phyloP scores from a whole-genome alignment of 192 early-diverging fungal genomes.

The Linnemannia elongata region DNA sequence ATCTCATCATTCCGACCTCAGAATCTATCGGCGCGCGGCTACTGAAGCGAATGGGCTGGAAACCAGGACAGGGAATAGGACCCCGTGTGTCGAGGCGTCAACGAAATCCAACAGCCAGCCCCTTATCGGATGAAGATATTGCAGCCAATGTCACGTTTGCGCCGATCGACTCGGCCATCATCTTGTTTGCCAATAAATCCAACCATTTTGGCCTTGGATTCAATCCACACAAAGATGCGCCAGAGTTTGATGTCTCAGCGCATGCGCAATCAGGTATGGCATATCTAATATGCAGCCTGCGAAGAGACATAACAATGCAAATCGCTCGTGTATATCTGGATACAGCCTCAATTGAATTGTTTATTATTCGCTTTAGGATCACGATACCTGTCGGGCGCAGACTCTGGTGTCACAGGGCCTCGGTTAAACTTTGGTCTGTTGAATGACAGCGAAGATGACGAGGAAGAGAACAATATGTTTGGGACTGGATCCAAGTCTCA shows the following conservation, averaged over 20 bases:
- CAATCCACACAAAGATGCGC: conserved; percentile 73
- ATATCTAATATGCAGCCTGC: neutral
- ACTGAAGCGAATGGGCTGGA: conserved; percentile 89
- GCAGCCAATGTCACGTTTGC: conserved; percentile 72
- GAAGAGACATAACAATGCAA: neutral
- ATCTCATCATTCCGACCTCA: conserved; percentile 72
- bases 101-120: conserved; percentile 12
- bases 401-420: neutral
- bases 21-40: conserved; percentile 75
- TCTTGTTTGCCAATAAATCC: conserved; percentile 63
- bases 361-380: neutral
- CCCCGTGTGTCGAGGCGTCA: conserved; percentile 69
- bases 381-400: conserved; percentile 34
- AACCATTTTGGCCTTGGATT: conserved; percentile 78
- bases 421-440: conserved; percentile 78
- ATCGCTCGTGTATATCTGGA: neutral
- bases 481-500: conserved; percentile 20
- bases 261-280: conserved; percentile 24
- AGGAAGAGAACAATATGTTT: conserved; percentile 57
- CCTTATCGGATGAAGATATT: conserved; percentile 58
- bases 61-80: conserved; percentile 88
- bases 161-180: conserved; percentile 71
- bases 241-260: conserved; percentile 66
- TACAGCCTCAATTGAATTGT: neutral
- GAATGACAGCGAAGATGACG: conserved; percentile 78